Base-by-base conservation (phyloP, 345 rosid genomes). In the Punica granatum region DNA sequence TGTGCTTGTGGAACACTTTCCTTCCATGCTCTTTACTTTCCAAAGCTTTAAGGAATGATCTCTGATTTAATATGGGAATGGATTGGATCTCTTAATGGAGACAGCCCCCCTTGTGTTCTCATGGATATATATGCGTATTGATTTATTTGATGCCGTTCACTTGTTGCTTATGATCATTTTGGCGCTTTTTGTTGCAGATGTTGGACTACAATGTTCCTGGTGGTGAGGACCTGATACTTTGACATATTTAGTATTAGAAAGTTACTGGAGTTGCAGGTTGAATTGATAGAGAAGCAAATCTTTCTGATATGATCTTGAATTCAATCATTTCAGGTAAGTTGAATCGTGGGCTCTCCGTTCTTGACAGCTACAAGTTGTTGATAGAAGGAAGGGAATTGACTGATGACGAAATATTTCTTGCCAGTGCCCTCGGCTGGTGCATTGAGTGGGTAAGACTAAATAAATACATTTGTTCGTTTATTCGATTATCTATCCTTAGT, bases 171-270 rank as follows among this genome's bases (percentile, higher is more conserved):
- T 51, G 68, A 13, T 35, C 63, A 21, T 35, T 9, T 37, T 26
- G 74, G 19, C 60, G 44, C 33, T 71, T 21, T 60, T 16, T 70
- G 69, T 67, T 77, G 80, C 85, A 94, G 99, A 91, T 94, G 97
- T 70, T 91, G 76, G 92, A 88, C 64, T 91, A 94, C 83, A 91
- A 84, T 70, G 99, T 91, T 37, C 90, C 88, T 28, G 97, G 99
- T 81, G 97, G 98, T 90, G 73, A 67, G 77, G 72, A 53, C 26
- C 30, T 49, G 26, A 67, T 60, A 13, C 42, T 69, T 42, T 3
- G 58, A 30, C 65, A 26, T 36, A 23, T 39, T 33, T 68, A 33
- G 46, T 16, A 39, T n/a, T 19, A 25, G 44, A 39, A 58, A 19
- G 23, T 54, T 64, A 65, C 64, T 63, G 25, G 8, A 28, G 46